phyloP scores from a whole-genome alignment of 2,329 filamentous ascomycete genomes.

The Stachybotrys chartarum region DNA sequence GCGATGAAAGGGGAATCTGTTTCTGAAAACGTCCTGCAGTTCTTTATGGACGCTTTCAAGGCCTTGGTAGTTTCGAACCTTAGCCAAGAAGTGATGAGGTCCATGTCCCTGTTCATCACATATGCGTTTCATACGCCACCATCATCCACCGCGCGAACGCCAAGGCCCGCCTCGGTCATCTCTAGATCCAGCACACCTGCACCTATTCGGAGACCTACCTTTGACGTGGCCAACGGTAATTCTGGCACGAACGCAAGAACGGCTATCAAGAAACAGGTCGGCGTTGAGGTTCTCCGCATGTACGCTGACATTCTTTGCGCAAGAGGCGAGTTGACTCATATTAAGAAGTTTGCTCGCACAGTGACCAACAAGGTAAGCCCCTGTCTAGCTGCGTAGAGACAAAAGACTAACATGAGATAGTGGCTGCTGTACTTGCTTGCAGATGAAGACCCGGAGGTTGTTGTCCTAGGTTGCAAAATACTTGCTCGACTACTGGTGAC shows the following conservation, averaged over 20 bases:
- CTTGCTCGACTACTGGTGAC: constrained; percentile 75
- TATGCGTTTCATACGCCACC: constrained; percentile 69
- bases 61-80: constrained; percentile 73
- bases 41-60: constrained; percentile 74
- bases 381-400: no score
- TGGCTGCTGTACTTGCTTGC: constrained; percentile 90
- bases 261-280: constrained; percentile 62
- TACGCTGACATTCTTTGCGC: constrained; percentile 75
- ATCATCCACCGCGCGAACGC: constrained; percentile 42
- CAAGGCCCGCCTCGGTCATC: constrained; percentile 33
- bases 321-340: constrained; percentile 57
- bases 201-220: constrained; percentile 26
- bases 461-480: constrained; percentile 75
- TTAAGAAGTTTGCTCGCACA: constrained; percentile 84
- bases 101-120: constrained; percentile 85
- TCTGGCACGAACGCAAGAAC: constrained; percentile 24
- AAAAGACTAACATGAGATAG: constrained; percentile 32
- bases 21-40: constrained; percentile 60
- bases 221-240: constrained; percentile 23
- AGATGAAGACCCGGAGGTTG: constrained; percentile 76
- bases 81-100: constrained; percentile 77
- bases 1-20: constrained; percentile 82
- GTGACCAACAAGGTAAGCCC: constrained; percentile 80
- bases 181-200: constrained; percentile 34
- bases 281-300: constrained; percentile 66